phyloP scores from a whole-genome alignment of 2,329 filamentous ascomycete species.

The Plenodomus biglobosus region DNA sequence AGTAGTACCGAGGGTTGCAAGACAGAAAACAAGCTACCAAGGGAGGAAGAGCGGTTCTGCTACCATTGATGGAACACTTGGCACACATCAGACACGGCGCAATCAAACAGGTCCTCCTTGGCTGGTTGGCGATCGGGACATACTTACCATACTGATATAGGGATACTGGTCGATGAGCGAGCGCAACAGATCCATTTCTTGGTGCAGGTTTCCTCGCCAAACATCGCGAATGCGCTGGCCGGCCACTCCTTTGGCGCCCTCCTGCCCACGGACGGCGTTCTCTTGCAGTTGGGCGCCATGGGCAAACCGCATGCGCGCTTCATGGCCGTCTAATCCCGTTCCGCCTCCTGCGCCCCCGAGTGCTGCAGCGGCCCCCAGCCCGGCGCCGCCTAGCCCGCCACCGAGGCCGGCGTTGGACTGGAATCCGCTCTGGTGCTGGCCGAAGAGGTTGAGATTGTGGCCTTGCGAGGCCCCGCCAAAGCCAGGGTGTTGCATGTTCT shows the following conservation, averaged over 20 bases:
- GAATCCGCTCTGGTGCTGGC: conserved; percentile 43
- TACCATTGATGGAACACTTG: conserved; percentile 12
- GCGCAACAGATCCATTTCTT: conserved; percentile 85
- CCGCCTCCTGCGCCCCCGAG: conserved; percentile 53
- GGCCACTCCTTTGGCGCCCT: conserved; percentile 61
- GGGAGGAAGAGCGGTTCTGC: conserved; percentile 1
- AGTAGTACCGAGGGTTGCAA: neutral
- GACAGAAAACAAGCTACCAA: conserved; percentile 12
- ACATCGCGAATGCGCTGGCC: conserved; percentile 85
- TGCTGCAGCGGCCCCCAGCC: conserved; percentile 57
- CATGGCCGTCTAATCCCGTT: conserved; percentile 81
- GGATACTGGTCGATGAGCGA: conserved; percentile 86
- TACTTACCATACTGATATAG: conserved; percentile 92
- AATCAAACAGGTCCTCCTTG: neutral
- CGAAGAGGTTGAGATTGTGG: conserved; percentile 63
- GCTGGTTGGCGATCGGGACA: conserved; percentile 6
- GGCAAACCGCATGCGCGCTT: conserved; percentile 83
- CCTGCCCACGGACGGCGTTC: conserved; percentile 55
- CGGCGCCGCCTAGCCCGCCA: conserved; percentile 58
- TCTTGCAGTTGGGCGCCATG: conserved; percentile 65
- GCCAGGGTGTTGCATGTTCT: conserved; percentile 66
- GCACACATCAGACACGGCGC: conserved; percentile 12
- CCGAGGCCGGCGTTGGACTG: conserved; percentile 56
- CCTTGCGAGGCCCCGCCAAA: conserved; percentile 61
- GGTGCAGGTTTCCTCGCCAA: conserved; percentile 87